Evolutionary conservation across 257 asterid species (phyloP).

Genomic region (Coffea canephora): DNA sequence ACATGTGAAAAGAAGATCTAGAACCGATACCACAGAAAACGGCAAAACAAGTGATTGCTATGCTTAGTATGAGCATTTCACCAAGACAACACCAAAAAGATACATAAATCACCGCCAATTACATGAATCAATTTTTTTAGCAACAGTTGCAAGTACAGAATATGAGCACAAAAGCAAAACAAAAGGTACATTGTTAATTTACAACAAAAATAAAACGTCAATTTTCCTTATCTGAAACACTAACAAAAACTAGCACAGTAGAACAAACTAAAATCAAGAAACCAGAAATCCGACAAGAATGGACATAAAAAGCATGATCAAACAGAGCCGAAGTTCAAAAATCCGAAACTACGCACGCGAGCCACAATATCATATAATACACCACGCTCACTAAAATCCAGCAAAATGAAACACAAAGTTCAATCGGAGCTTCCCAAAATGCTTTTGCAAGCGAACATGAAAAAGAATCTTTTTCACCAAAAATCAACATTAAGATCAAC

Average conservation of each 20-base stretch:
- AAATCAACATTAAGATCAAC: not conserved
- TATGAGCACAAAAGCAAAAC: too few relatives aligned
- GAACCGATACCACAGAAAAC: not conserved
- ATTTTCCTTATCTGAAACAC: too few relatives aligned
- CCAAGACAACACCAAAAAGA: not conserved
- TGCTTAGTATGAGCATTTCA: not conserved
- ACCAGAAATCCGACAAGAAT: not conserved
- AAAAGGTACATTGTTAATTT: too few relatives aligned
- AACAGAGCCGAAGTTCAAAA: not conserved
- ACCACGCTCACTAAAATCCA: not conserved
- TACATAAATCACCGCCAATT: not conserved
- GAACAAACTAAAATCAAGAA: not conserved
- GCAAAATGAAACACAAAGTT: not conserved
- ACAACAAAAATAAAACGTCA: too few relatives aligned
- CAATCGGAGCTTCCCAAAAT: not conserved
- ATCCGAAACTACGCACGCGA: not conserved
- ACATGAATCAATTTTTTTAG: not conserved
- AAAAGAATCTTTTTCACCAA: not conserved
- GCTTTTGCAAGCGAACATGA: not conserved
- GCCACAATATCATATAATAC: not conserved
- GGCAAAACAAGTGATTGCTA: not conserved
- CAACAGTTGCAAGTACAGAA: too few relatives aligned
- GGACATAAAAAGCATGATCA: not conserved
- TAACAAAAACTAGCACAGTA: too few relatives aligned
- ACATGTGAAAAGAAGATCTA: not conserved